Conservation (phyloP, 192 early-diverging fungal species). For the Gaertneriomyces semiglobifer region DNA sequence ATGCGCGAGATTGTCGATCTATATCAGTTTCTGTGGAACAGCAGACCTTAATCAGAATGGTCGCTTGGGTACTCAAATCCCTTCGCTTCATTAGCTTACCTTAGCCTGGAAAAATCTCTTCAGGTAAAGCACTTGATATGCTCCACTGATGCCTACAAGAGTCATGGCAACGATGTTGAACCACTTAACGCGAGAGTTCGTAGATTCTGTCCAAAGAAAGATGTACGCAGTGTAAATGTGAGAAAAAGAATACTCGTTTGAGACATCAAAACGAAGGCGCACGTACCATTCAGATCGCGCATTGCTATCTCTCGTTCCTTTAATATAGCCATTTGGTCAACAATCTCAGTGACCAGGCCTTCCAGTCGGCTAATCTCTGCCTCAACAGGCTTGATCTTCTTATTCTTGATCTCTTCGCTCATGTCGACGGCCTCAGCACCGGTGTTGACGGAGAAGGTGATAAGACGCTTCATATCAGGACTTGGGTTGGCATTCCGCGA, state of each 20-base stretch:
- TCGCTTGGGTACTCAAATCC: no score
- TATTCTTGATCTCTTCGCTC: constrained; percentile 60
- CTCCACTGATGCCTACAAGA: constrained; percentile 63
- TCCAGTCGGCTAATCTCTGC: constrained; percentile 81
- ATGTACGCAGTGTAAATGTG: not conserved
- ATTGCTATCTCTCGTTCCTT: constrained; percentile 76
- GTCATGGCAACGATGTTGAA: constrained; percentile 75
- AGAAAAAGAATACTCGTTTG: not conserved
- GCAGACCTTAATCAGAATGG: no score
- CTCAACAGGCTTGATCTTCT: constrained; percentile 86
- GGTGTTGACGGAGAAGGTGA: constrained; percentile 77
- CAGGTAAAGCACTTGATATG: constrained; percentile 83
- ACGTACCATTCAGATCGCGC: constrained; percentile 72
- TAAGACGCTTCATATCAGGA: constrained; percentile 53
- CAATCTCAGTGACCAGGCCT: constrained; percentile 68
- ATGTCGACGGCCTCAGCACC: constrained; percentile 83
- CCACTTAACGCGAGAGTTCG: constrained; percentile 82
- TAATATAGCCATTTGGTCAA: constrained; percentile 82
- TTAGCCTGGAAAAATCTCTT: constrained; percentile 84
- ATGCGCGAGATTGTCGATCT: no score
- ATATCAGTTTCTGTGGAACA: no score
- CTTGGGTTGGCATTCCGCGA: constrained; percentile 2
- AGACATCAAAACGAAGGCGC: not conserved
- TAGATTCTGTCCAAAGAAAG: constrained; percentile 77
- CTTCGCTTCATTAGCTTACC: constrained; percentile 17